phyloP scores from a whole-genome alignment of 2,329 filamentous ascomycete genomes.

The Diaporthe vaccinii region DNA sequence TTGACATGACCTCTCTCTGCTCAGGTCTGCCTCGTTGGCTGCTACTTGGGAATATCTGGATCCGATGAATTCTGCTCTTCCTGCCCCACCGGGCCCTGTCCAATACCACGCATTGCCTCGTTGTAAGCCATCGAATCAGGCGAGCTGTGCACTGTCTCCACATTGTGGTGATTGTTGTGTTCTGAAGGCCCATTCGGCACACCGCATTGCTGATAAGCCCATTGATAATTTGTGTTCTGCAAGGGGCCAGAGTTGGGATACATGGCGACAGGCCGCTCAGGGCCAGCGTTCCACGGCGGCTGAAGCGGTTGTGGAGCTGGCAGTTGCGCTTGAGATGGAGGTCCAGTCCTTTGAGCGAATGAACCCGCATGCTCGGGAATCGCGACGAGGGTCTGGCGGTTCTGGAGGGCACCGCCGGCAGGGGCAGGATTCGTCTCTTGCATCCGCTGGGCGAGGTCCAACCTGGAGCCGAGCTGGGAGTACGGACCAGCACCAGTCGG shows the following conservation, averaged over 20 bases:
- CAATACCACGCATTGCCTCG: background rate
- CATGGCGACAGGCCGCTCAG: background rate
- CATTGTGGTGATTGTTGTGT: background rate
- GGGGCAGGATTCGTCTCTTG: background rate
- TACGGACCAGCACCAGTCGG: background rate
- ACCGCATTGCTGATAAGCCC: background rate
- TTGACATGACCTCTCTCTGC: background rate
- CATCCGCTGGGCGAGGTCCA: background rate
- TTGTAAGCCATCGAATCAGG: background rate
- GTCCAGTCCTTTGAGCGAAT: background rate
- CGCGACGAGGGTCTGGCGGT: background rate
- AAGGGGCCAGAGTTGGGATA: background rate
- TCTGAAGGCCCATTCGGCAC: background rate
- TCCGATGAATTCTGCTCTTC: background rate
- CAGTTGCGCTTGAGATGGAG: background rate
- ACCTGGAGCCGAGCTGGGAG: background rate
- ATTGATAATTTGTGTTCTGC: background rate
- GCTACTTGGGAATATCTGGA: background rate
- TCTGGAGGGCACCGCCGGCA: background rate
- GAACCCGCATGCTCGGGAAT: constrained; percentile 1
- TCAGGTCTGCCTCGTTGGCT: no score
- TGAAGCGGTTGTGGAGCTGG: background rate
- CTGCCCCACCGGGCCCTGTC: background rate
- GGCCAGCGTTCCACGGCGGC: background rate
- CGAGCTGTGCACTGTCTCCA: background rate